Base-by-base conservation (phyloP, 129 eudicot genomes). In the Oenanthe sinensis region DNA sequence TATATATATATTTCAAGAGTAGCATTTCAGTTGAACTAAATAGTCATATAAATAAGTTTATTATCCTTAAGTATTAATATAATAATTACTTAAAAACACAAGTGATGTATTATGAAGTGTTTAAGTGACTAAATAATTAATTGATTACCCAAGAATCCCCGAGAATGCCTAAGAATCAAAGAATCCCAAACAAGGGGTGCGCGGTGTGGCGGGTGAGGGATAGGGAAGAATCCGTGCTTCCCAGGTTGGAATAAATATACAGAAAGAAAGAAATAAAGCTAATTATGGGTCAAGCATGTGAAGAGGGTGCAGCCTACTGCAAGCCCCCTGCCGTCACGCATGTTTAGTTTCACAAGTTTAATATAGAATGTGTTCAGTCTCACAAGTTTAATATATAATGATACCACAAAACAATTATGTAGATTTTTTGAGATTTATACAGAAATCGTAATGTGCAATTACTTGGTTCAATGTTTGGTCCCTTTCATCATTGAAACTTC, bases 401-500 rank as follows among this genome's bases (percentile, higher is more conserved):
- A 72, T 30, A 37, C 19, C 39, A 14, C 40, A 65, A 4, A 28
- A 67, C 10, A 30, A 5, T 67, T 1, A 12, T 28, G 43, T 15
- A 12, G 22, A 67, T 7, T 4, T 36, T 70, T 20, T 24, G n/a
- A 46, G 40, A 5, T 6, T 4, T 8, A 15, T 6, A 52, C 33
- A 36, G 13, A 30, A 75, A 75, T 28, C 36, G 68, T 48, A n/a
- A 74, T 44, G 16, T 74, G 55, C 33, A 46, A 11, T 68, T 86
- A 96, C 99, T 91, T 96, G 99, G 82, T 96, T 96, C 73, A 96
- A 75, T 12, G 97, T 96, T 82, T 96, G 99, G 80, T 96, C 99
- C 85, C 99, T 90, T 85, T 96, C 99, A 78, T 96, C 99, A 87
- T 96, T 96, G 84, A 96, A 92, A 81, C 99, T 96, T 82, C 97